These are phyloP conservation scores for Chloroidium sp. DNA, from an alignment of 163 green algal genomes.

Conservation along the genomic window DNA sequence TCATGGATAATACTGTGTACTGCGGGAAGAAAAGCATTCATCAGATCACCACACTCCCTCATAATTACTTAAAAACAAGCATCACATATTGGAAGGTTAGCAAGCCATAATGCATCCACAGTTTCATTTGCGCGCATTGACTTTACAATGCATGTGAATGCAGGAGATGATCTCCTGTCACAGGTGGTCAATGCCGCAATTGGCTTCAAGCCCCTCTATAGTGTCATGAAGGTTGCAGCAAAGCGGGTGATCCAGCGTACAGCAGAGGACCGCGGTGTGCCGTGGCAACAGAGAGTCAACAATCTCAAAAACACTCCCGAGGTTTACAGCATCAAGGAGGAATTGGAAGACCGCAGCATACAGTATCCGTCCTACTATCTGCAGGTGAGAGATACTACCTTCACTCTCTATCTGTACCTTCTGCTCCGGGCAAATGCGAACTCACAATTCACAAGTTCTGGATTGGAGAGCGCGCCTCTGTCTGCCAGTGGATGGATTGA, in stretches of 20 bases:
- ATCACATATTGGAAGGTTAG: too few species aligned
- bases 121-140: too few species aligned
- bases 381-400: not conserved
- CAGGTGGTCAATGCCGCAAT: slow-evolving; percentile 14
- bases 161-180: slow-evolving; percentile 13
- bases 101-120: too few species aligned
- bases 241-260: slow-evolving; percentile 11
- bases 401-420: too few species aligned
- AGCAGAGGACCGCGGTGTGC: slow-evolving; percentile 14
- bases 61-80: too few species aligned
- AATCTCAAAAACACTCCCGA: slow-evolving; percentile 6
- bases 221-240: slow-evolving; percentile 15
- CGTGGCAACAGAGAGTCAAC: slow-evolving; percentile 3
- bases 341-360: not conserved
- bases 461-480: too few species aligned
- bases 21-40: too few species aligned
- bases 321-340: not conserved
- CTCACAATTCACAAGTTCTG: too few species aligned
- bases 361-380: slow-evolving; percentile 7
- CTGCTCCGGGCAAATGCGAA: too few species aligned
- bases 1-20: too few species aligned
- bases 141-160: not conserved
- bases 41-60: too few species aligned
- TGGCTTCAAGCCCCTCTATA: slow-evolving; percentile 10
- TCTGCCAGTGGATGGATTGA: too few species aligned